Conservation (phyloP, 345 rosid genomes). For the Dipteronia sinensis region DNA sequence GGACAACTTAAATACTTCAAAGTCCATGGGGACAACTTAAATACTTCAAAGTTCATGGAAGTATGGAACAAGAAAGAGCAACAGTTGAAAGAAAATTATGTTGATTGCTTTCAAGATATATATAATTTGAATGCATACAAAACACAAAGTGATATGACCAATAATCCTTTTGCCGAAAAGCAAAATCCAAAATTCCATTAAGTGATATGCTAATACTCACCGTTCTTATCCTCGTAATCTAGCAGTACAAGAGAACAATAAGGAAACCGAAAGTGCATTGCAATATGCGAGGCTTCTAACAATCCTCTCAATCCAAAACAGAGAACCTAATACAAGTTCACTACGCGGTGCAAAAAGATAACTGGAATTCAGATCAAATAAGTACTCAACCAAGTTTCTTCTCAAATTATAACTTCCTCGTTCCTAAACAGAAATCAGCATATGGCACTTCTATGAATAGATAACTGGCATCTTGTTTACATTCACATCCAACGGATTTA, state of each 20-base stretch:
- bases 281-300: background rate
- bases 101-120: background rate
- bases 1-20: background rate
- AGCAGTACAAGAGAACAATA: background rate
- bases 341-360: background rate
- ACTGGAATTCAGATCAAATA: background rate
- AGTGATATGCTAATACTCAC: background rate
- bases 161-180: background rate
- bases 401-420: background rate
- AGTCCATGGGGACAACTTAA: background rate
- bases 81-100: background rate
- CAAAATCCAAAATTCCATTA: background rate
- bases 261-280: background rate
- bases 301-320: background rate
- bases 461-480: background rate
- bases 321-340: background rate
- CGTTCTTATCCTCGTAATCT: background rate
- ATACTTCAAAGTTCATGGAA: background rate
- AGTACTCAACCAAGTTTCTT: background rate
- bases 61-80: background rate
- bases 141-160: background rate
- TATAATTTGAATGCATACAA: background rate
- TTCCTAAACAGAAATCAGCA: background rate
- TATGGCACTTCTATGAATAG: background rate
- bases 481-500: background rate